Base-by-base conservation (phyloP, 768 basidiomycete genomes). In the Coprinopsis sp. region DNA sequence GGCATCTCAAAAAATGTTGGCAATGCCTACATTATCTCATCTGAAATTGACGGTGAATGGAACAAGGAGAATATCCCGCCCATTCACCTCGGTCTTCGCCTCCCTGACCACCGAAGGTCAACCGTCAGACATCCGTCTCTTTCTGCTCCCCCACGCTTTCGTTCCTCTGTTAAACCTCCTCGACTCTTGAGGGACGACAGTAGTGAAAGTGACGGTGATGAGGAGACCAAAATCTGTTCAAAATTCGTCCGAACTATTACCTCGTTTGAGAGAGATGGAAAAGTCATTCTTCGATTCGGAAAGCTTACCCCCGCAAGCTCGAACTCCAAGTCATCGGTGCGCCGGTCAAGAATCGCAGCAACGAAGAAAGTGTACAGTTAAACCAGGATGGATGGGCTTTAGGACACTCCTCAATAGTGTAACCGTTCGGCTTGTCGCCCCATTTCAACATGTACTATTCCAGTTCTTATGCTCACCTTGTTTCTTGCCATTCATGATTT, bases 11-110 rank as follows among this genome's bases (percentile, higher is more conserved):
- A 33, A n/a, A 11, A 22, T 28, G 28, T 21, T 21, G 33, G 16
- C 16, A 43, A 44, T 30, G 25, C 41, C 10, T 28, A 22, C 18
- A 13, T 14, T 5, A 37, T 23, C 11, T 34, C 34, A 6, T 27
- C 31, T 14, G 41, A 49, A 7, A 37, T 44, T n/a, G 48, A 49
- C 14, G 42, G 41, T 4, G 48, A 49, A 13, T 40, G 40, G 27
- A 49, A 49, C 25, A 49, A 49, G 28, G 48, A 49, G 31, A 49
- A 49, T n/a, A 43, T 49, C 21, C 22, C 48, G 2, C 48, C 48
- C 1, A 37, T 41, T 28, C 48, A 42, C 3, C 25, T 49, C 12
- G 48, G n/a, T n/a, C n/a, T n/a, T n/a, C n/a, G n/a, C n/a, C 18
- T 2, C 33, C 33, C 6, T 23, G 41, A 3, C 12, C 12, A 19